A percentile compares a stretch with the other conserved stretches of the same genome.
Evolutionary conservation across 2,329 filamentous ascomycete species (phyloP).

Genomic region (Pyrenochaeta sp.): DNA sequence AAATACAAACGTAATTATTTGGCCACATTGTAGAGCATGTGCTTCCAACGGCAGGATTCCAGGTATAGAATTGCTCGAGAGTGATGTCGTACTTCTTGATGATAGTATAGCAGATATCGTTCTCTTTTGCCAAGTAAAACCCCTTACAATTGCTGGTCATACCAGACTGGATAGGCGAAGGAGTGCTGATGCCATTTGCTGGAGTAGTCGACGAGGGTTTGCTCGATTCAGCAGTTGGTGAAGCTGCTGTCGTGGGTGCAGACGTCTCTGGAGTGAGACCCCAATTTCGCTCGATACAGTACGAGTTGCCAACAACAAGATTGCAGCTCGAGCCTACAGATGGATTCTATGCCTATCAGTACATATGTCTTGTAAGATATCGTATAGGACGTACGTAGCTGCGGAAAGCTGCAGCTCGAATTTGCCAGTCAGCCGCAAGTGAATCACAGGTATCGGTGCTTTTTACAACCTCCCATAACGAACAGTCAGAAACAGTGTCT

Average conservation of each 20-base stretch:
- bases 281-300: slow-evolving; percentile 21
- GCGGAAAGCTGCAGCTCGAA: slow-evolving; percentile 15
- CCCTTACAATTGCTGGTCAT: slow-evolving; percentile 14
- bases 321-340: slow-evolving; percentile 13
- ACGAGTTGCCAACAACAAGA: slow-evolving; percentile 22
- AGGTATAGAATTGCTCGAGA: slow-evolving; percentile 13
- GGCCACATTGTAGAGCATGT: slow-evolving; percentile 9
- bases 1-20: neutral
- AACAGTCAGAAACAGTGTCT: slow-evolving; percentile 18
- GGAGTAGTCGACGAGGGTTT: slow-evolving; percentile 3
- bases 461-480: slow-evolving; percentile 10
- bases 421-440: slow-evolving; percentile 11
- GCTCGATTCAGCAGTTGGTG: neutral
- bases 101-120: slow-evolving; percentile 16
- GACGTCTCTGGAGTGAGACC: slow-evolving; percentile 8
- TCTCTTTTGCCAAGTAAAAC: slow-evolving; percentile 15
- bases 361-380: neutral
- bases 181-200: slow-evolving; percentile 15
- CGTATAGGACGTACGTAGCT: slow-evolving; percentile 9
- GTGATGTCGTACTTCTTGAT: slow-evolving; percentile 12
- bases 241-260: neutral
- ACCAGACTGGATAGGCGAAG: slow-evolving; percentile 16
- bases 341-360: slow-evolving; percentile 12
- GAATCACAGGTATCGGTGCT: slow-evolving; percentile 10
- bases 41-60: slow-evolving; percentile 16